Conservation (phyloP, 345 rosid species). For the Brassica napus region DNA sequence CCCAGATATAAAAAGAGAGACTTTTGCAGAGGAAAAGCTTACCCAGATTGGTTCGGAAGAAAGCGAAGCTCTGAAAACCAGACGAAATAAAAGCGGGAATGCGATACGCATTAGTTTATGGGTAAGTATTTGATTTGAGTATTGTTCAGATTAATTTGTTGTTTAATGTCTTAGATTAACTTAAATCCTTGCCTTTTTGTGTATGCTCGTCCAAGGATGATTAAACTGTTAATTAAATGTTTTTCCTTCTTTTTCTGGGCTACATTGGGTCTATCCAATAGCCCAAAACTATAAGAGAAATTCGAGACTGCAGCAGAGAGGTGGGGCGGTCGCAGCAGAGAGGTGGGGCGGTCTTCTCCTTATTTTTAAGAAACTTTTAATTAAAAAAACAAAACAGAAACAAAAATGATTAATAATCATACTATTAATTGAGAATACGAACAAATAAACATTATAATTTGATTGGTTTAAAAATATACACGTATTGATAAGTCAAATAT, state of each 20-base stretch:
- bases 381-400: too few relatives aligned
- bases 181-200: neutral
- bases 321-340: neutral
- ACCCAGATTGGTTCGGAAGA: slow-evolving; percentile 1
- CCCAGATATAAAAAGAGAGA: neutral
- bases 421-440: too few relatives aligned
- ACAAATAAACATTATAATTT: too few relatives aligned
- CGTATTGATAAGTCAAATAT: too few relatives aligned
- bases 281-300: neutral
- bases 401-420: too few relatives aligned
- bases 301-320: neutral
- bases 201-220: neutral
- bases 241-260: neutral
- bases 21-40: neutral
- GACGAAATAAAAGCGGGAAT: slow-evolving; percentile 8
- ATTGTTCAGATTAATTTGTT: neutral
- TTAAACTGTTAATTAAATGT: neutral
- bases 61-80: neutral
- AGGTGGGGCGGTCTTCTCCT: neutral
- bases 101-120: neutral
- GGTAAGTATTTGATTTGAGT: neutral
- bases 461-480: too few relatives aligned
- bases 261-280: neutral
- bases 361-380: too few relatives aligned
- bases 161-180: neutral